These are phyloP conservation scores for Ceratopteris richardii DNA, from an alignment of 75 land plant species.

Conservation along the genomic window DNA sequence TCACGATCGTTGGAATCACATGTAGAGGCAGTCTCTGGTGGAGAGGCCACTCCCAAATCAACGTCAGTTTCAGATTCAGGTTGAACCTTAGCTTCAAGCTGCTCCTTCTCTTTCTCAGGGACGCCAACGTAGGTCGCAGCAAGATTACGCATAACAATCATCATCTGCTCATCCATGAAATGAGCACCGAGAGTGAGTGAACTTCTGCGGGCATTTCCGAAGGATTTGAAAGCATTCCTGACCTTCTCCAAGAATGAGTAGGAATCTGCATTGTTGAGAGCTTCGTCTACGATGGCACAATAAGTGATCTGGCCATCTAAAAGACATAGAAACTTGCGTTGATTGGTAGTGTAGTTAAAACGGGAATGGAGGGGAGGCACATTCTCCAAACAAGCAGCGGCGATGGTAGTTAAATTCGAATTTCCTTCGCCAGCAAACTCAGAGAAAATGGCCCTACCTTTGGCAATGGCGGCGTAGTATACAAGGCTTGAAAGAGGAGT, in stretches of 20 bases:
- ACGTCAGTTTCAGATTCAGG: not conserved
- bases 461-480: slow-evolving; percentile 20
- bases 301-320: slow-evolving; percentile 18
- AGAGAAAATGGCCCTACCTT: not conserved
- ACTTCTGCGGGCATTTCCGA: not conserved
- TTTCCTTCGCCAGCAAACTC: not conserved
- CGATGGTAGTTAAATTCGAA: not conserved
- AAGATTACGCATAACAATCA: slow-evolving; percentile 3
- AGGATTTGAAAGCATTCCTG: slow-evolving; percentile 17
- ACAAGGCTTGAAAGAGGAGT: slow-evolving; percentile 9
- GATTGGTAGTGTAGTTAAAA: slow-evolving; percentile 17
- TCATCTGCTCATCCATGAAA: slow-evolving; percentile 8
- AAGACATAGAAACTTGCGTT: slow-evolving; percentile 16
- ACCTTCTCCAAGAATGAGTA: slow-evolving; percentile 15
- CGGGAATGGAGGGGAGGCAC: slow-evolving; percentile 24
- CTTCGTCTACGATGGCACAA: slow-evolving; percentile 23
- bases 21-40: not conserved
- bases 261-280: slow-evolving; percentile 16
- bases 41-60: slow-evolving; percentile 2
- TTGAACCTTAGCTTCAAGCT: not conserved
- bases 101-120: slow-evolving; percentile 22
- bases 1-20: not conserved
- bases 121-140: slow-evolving; percentile 14
- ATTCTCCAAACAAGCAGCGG: slow-evolving; percentile 16
- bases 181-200: slow-evolving; percentile 13